phyloP scores from a whole-genome alignment of 768 basidiomycete genomes.

The Boletus eberwhitei region DNA sequence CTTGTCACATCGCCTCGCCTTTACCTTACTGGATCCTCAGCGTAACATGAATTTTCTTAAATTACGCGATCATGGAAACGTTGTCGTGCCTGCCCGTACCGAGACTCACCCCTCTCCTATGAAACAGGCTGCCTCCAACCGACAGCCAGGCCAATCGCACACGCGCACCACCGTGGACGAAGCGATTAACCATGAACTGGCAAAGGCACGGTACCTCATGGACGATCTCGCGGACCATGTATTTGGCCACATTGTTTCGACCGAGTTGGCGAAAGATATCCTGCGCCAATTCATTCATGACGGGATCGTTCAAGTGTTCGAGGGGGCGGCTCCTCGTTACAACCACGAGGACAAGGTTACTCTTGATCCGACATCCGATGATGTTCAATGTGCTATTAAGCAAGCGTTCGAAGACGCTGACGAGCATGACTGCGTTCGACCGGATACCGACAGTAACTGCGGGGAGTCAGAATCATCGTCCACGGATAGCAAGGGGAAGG shows the following conservation, averaged over 20 bases:
- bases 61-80: neutral
- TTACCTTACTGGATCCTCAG: too few species aligned
- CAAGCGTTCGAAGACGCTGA: neutral
- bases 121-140: neutral
- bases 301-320: neutral
- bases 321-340: neutral
- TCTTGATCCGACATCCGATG: neutral
- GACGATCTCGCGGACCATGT: neutral
- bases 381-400: neutral
- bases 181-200: constrained; percentile 3
- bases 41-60: neutral
- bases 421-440: neutral
- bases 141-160: neutral
- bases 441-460: neutral
- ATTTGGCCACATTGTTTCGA: constrained; percentile 3
- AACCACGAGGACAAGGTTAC: neutral
- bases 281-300: neutral
- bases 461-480: neutral
- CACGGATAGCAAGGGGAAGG: neutral
- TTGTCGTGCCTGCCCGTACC: neutral
- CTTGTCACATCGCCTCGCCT: neutral
- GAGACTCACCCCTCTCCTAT: neutral
- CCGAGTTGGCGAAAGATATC: neutral
- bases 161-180: neutral
- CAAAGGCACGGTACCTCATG: constrained; percentile 1